phyloP scores from a whole-genome alignment of 345 rosid genomes.

The Pugionium cornutum region DNA sequence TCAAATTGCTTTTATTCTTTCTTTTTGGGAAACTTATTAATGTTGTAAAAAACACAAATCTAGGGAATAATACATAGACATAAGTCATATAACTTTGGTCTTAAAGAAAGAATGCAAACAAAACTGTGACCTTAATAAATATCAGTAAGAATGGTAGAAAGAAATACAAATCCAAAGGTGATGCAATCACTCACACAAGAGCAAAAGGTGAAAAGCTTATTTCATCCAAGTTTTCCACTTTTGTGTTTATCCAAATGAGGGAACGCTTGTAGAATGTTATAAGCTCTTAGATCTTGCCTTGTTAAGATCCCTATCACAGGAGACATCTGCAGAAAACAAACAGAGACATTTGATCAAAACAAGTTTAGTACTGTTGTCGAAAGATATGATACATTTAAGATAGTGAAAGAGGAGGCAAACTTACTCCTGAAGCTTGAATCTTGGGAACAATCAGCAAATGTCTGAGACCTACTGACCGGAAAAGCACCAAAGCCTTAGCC shows the following conservation, averaged over 20 bases:
- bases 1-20: slow-evolving; percentile 4
- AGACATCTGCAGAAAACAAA: slow-evolving; percentile 48
- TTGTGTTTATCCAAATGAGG: slow-evolving; percentile 65
- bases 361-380: slow-evolving; percentile 15
- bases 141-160: slow-evolving; percentile 19
- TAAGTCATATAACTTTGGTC: slow-evolving; percentile 2
- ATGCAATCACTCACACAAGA: slow-evolving; percentile 15
- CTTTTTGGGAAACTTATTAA: no score
- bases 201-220: slow-evolving; percentile 1
- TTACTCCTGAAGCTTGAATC: slow-evolving; percentile 78
- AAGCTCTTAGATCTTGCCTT: slow-evolving; percentile 77
- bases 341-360: neutral
- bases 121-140: slow-evolving; percentile 33
- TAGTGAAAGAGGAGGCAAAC: slow-evolving; percentile 25
- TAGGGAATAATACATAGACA: slow-evolving; percentile 5
- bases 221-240: slow-evolving; percentile 31
- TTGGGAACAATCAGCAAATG: slow-evolving; percentile 78
- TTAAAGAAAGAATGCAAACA: slow-evolving; percentile 35
- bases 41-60: slow-evolving; percentile 13
- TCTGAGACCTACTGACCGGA: slow-evolving; percentile 75
- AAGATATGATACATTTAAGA: neutral
- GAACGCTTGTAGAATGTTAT: slow-evolving; percentile 67
- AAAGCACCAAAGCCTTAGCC: slow-evolving; percentile 83
- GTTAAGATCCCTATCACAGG: slow-evolving; percentile 80
- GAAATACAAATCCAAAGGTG: slow-evolving; percentile 20